Evolutionary conservation across 768 basidiomycete genomes (phyloP).

Genomic region (Xerocomus potaroensis): DNA sequence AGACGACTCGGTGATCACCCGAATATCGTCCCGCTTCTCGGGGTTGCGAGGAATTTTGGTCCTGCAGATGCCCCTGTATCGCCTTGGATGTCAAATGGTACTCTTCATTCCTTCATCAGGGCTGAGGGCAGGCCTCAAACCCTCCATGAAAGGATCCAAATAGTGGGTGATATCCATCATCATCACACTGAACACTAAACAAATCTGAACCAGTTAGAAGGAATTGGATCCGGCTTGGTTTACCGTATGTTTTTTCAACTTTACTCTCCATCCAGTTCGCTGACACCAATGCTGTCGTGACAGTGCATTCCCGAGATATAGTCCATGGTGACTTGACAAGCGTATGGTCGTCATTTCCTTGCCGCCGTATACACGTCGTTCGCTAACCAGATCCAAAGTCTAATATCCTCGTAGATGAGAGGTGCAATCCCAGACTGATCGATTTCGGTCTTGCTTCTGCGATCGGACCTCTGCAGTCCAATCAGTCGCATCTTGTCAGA

Average conservation of each 20-base stretch:
- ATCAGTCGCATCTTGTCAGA: background rate
- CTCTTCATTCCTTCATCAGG: slow-evolving; percentile 1
- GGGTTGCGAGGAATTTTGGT: background rate
- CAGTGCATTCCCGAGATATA: background rate
- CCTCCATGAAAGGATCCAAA: background rate
- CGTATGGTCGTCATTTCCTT: background rate
- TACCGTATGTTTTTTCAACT: background rate
- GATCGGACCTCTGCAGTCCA: background rate
- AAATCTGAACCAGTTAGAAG: background rate
- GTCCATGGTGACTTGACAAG: slow-evolving; percentile 4
- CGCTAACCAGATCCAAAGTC: background rate
- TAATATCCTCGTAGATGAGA: background rate
- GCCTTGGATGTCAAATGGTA: background rate
- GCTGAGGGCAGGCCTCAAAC: background rate
- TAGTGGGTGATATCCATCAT: background rate
- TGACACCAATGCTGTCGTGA: background rate
- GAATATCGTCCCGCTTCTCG: slow-evolving; percentile 1
- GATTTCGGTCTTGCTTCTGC: slow-evolving; percentile 1
- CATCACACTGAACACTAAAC: background rate
- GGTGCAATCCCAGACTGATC: background rate
- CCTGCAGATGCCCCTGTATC: background rate
- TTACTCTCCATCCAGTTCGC: background rate
- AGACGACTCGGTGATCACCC: background rate
- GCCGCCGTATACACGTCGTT: too few species aligned
- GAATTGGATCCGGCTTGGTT: background rate